Evolutionary conservation across 192 early-diverging fungal genomes (phyloP).

Genomic region (Haplosporangium gracile): DNA sequence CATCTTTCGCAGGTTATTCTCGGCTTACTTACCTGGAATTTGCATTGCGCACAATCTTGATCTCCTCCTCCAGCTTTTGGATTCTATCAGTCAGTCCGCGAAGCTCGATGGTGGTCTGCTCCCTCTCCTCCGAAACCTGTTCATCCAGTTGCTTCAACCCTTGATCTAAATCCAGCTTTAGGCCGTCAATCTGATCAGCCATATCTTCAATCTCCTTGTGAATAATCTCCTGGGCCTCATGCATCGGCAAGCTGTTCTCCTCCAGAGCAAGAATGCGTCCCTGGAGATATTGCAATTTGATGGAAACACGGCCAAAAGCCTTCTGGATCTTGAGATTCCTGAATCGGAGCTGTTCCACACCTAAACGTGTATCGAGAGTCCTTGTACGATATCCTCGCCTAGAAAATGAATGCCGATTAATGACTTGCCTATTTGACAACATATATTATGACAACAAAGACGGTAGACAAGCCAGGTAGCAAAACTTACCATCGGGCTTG

Average conservation of each 20-base stretch:
- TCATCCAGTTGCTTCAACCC: slow-evolving; percentile 49
- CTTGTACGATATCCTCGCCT: slow-evolving; percentile 53
- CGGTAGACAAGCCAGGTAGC: not conserved
- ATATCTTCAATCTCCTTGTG: slow-evolving; percentile 54
- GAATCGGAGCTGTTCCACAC: slow-evolving; percentile 51
- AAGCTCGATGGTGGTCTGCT: slow-evolving; percentile 51
- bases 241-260: slow-evolving; percentile 40
- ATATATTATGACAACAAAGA: not conserved
- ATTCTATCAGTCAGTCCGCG: slow-evolving; percentile 40
- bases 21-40: slow-evolving; percentile 34
- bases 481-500: slow-evolving; percentile 39
- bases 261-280: slow-evolving; percentile 39
- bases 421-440: not conserved
- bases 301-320: slow-evolving; percentile 47
- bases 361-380: slow-evolving; percentile 40
- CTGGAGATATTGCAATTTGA: slow-evolving; percentile 52
- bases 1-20: not conserved
- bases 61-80: slow-evolving; percentile 46
- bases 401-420: not conserved
- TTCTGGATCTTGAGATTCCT: slow-evolving; percentile 55
- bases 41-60: slow-evolving; percentile 25
- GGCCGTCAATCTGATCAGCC: slow-evolving; percentile 39
- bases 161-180: slow-evolving; percentile 47
- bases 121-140: slow-evolving; percentile 44
- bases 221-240: slow-evolving; percentile 45